These are phyloP conservation scores for Suillus placidus DNA, from an alignment of 768 basidiomycete species.

Conservation along the genomic window DNA sequence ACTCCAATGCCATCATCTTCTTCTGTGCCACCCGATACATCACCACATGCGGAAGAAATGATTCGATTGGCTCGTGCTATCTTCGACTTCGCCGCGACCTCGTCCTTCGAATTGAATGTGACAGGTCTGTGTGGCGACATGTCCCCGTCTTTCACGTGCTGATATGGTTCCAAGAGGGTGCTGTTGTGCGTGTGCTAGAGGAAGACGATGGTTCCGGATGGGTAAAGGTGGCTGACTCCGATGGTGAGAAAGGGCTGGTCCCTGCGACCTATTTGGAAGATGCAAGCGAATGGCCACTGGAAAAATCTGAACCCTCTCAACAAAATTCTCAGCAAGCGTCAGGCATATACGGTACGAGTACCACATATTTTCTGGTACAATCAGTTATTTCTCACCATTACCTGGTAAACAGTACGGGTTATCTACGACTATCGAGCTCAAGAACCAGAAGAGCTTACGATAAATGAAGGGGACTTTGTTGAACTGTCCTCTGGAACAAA, in stretches of 20 bases:
- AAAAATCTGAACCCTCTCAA: slow-evolving; percentile 14
- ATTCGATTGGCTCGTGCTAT: slow-evolving; percentile 61
- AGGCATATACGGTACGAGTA: slow-evolving; percentile 53
- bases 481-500: slow-evolving; percentile 63
- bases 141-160: slow-evolving; percentile 17
- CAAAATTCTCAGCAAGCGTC: slow-evolving; percentile 35
- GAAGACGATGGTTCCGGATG: slow-evolving; percentile 87
- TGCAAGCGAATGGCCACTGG: slow-evolving; percentile 31
- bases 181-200: slow-evolving; percentile 66
- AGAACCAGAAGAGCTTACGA: slow-evolving; percentile 68
- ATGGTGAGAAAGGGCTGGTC: slow-evolving; percentile 70
- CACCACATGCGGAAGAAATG: slow-evolving; percentile 45
- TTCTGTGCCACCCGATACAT: slow-evolving; percentile 46
- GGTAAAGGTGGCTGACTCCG: slow-evolving; percentile 69
- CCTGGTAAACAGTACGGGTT: slow-evolving; percentile 62
- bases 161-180: slow-evolving; percentile 53
- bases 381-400: slow-evolving; percentile 10
- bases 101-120: slow-evolving; percentile 75
- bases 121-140: slow-evolving; percentile 47
- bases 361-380: slow-evolving; percentile 4
- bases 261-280: slow-evolving; percentile 80
- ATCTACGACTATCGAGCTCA: slow-evolving; percentile 78
- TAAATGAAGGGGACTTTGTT: slow-evolving; percentile 62
- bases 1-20: slow-evolving; percentile 62
- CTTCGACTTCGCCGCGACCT: slow-evolving; percentile 76